Evolutionary conservation across 441 rosid genomes (phyloP).

Genomic region (Viola pubescens): DNA sequence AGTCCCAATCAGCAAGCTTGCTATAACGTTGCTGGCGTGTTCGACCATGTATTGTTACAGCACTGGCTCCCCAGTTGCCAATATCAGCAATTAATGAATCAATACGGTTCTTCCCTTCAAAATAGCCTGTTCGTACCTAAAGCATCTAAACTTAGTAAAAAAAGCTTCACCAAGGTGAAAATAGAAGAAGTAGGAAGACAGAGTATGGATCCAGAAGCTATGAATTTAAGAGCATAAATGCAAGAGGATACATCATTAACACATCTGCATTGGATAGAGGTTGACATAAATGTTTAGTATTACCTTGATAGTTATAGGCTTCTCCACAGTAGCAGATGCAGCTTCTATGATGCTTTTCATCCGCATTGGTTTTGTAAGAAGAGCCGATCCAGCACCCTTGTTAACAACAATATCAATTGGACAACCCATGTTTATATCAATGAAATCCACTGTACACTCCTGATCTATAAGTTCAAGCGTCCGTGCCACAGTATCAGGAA

Average conservation of each 20-base stretch:
- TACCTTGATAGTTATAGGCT: slow-evolving; percentile 86
- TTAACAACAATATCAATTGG: slow-evolving; percentile 85
- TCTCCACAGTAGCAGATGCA: slow-evolving; percentile 60
- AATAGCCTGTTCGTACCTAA: slow-evolving; percentile 75
- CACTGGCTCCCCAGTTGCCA: slow-evolving; percentile 74
- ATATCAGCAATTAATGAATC: slow-evolving; percentile 73
- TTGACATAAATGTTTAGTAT: slow-evolving; percentile 3
- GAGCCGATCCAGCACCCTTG: slow-evolving; percentile 91
- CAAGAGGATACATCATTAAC: neutral
- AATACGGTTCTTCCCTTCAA: slow-evolving; percentile 71
- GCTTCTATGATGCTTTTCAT: slow-evolving; percentile 69
- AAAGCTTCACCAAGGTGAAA: neutral
- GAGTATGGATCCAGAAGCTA: too few species aligned
- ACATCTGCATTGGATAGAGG: neutral
- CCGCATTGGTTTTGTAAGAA: slow-evolving; percentile 69
- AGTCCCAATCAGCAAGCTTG: slow-evolving; percentile 91
- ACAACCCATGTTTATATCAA: slow-evolving; percentile 97
- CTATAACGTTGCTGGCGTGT: slow-evolving; percentile 91
- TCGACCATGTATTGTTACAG: slow-evolving; percentile 83
- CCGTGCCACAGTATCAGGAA: slow-evolving; percentile 70
- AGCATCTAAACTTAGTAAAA: slow-evolving; percentile 1
- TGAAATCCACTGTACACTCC: slow-evolving; percentile 74
- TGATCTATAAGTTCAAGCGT: slow-evolving; percentile 73
- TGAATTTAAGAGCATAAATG: too few species aligned
- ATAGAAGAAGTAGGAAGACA: neutral